Conservation (phyloP, 2,329 filamentous ascomycete species). For the Alternaria brassicicola region DNA sequence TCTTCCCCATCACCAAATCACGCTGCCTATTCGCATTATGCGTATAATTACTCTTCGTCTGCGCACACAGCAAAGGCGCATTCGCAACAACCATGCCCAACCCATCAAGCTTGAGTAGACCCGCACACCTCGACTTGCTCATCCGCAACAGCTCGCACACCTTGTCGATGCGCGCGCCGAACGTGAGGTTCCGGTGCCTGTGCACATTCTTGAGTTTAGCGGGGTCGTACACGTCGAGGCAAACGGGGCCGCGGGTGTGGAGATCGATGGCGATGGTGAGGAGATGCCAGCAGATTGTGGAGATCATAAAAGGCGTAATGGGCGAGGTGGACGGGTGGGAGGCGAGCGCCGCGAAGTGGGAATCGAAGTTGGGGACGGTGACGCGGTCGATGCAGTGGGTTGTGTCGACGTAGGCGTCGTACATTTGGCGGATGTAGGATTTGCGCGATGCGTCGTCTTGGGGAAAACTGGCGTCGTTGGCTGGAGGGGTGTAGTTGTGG, state of each 20-base stretch:
- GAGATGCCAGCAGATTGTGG: constrained; percentile 2
- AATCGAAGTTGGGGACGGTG: not conserved
- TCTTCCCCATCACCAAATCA: not conserved
- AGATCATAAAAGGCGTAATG: not conserved
- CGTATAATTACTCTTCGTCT: not conserved
- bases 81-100: constrained; percentile 8
- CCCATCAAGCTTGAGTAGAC: not conserved
- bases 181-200: not conserved
- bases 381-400: constrained; percentile 3
- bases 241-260: constrained; percentile 3
- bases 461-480: not conserved
- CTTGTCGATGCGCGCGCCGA: not conserved
- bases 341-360: not conserved
- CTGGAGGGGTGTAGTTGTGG: not conserved
- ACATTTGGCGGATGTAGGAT: not conserved
- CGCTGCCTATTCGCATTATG: constrained; percentile 5
- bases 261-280: constrained; percentile 5
- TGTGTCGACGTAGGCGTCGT: constrained; percentile 7
- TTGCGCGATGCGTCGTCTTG: not conserved
- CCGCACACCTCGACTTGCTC: constrained; percentile 7
- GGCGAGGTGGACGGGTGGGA: not conserved
- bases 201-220: not conserved
- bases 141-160: constrained; percentile 7
- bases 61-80: not conserved
- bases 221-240: constrained; percentile 2